Conservation (phyloP, 345 rosid genomes). For the Crucihimalaya himalaica region DNA sequence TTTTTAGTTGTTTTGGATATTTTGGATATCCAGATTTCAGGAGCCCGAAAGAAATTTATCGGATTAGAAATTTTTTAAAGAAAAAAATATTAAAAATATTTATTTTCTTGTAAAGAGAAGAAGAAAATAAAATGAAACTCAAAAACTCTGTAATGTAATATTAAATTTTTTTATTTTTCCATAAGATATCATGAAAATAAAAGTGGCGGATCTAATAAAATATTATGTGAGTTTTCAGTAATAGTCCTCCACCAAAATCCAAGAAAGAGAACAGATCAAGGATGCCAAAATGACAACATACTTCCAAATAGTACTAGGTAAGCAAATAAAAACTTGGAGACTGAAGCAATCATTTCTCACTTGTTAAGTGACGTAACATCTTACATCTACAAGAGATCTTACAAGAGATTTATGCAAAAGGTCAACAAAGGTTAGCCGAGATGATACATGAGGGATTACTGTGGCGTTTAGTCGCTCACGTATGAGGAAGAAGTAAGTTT, state of each 20-base stretch:
- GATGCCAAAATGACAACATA: background rate
- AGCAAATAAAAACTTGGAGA: background rate
- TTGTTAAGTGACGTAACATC: background rate
- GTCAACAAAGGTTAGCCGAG: background rate
- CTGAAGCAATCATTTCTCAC: background rate
- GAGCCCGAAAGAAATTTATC: no score
- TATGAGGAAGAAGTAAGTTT: background rate
- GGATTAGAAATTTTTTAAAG: no score
- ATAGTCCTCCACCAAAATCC: background rate
- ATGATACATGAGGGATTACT: background rate
- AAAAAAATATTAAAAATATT: no score
- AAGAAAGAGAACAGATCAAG: background rate
- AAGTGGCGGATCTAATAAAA: no score
- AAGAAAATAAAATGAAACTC: no score
- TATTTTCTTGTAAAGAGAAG: no score
- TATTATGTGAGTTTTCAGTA: no score
- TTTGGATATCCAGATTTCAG: background rate
- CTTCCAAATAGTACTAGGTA: background rate
- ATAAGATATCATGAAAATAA: background rate
- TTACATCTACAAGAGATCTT: background rate
- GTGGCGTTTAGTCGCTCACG: background rate
- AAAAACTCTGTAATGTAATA: no score
- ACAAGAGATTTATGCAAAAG: no score
- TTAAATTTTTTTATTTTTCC: no score
- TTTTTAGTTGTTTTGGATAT: background rate